Conservation (phyloP, 495 filamentous ascomycete species). For the Letharia columbiana region DNA sequence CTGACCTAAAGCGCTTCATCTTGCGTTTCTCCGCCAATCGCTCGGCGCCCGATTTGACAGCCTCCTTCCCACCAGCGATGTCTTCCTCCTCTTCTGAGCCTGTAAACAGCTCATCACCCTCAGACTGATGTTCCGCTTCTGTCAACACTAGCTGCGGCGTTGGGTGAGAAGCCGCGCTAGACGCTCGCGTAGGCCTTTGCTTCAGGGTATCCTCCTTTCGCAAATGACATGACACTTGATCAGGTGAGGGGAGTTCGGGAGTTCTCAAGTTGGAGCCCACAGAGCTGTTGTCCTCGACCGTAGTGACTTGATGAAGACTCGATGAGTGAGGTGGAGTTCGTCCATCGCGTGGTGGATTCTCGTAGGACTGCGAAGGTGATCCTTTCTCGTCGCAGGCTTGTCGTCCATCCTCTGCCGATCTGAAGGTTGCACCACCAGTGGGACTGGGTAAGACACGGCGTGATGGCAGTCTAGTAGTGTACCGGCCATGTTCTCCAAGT, state of each 20-base stretch:
- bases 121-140: constrained; percentile 26
- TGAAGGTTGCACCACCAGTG: not conserved
- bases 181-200: not conserved
- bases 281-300: not conserved
- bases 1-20: constrained; percentile 91
- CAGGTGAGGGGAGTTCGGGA: constrained; percentile 1
- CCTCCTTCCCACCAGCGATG: constrained; percentile 44
- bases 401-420: not conserved
- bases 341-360: not conserved
- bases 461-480: constrained; percentile 1
- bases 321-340: not conserved
- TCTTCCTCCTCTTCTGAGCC: constrained; percentile 42
- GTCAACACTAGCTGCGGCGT: constrained; percentile 10
- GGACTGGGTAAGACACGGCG: not conserved
- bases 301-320: not conserved
- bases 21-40: constrained; percentile 75
- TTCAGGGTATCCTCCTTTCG: not conserved
- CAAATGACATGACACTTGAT: not conserved
- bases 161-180: not conserved
- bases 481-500: not conserved
- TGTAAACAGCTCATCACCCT: constrained; percentile 35
- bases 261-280: not conserved
- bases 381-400: not conserved
- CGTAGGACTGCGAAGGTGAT: not conserved
- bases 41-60: constrained; percentile 58